Conservation (phyloP, 2,329 filamentous ascomycete genomes). For the Didymella segeticola region DNA sequence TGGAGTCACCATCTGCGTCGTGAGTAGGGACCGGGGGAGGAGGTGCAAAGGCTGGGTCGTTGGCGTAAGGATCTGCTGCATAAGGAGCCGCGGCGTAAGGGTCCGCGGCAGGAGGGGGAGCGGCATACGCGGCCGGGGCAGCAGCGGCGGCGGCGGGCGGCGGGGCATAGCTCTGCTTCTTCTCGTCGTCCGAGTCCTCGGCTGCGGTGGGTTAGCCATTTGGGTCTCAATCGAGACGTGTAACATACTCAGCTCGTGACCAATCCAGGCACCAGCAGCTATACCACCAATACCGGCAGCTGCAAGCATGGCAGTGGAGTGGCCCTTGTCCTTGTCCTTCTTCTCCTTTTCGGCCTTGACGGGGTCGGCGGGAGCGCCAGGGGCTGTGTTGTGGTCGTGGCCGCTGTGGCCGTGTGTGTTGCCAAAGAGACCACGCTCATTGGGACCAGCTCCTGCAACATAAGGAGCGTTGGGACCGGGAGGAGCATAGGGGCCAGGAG, state of each 20-base stretch:
- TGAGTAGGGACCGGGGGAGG: conserved; percentile 49
- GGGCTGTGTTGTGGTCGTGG: conserved; percentile 34
- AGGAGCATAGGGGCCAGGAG: conserved; percentile 43
- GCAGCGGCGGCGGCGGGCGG: conserved; percentile 22
- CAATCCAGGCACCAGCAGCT: conserved; percentile 65
- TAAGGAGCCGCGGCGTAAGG: too few relatives aligned
- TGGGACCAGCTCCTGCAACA: conserved; percentile 28
- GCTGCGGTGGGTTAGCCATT: conserved; percentile 28
- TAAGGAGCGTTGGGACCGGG: conserved; percentile 39
- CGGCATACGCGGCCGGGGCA: conserved; percentile 19
- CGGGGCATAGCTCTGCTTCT: conserved; percentile 24
- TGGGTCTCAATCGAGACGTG: neutral
- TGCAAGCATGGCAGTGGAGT: conserved; percentile 58
- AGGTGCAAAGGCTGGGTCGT: conserved; percentile 28
- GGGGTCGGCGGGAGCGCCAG: conserved; percentile 32
- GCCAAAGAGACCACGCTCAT: conserved; percentile 40
- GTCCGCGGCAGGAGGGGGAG: neutral
- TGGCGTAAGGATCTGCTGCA: conserved; percentile 18
- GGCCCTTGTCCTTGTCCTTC: conserved; percentile 54
- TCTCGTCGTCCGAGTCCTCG: conserved; percentile 45
- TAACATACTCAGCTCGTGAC: conserved; percentile 61
- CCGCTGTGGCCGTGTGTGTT: conserved; percentile 36
- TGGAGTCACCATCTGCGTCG: conserved; percentile 52
- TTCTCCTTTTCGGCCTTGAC: conserved; percentile 44
- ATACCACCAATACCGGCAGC: conserved; percentile 65